Evolutionary conservation across 2,329 filamentous ascomycete genomes (phyloP), one percentile per base, ranked within the genome.

Genomic region (Ascosphaera acerosa): DNA sequence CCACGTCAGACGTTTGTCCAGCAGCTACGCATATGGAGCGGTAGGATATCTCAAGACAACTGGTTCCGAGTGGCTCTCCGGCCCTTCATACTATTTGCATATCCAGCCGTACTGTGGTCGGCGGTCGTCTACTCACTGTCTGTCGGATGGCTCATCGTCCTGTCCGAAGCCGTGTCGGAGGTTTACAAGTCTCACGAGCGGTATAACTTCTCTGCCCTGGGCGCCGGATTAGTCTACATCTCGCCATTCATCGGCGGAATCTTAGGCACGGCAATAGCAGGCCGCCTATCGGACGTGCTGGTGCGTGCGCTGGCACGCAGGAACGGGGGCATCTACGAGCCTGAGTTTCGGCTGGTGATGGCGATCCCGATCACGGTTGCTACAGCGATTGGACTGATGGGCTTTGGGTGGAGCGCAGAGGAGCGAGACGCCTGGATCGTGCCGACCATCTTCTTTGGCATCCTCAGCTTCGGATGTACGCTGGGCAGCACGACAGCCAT

Each of bases 241-340:
- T 82, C 76, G 0, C 84, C 84, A 0, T 92, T 94, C 42, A 54
- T 92, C 3, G 82, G 81, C 10, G 81, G 78, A 5, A 64, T 94
- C 3, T 59, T 92, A 0, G 84, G 84, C n/a, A 91, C 82, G 0
- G 81, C 74, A 0, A 77, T 92, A 0, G 84, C 84, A 0, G 87
- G 84, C 25, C 78, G 75, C 44, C 62, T 91, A 9, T 87, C 76
- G 3, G 87, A 94, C 44, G 44, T 84, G 2, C 69, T 94, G 30
- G 81, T 91, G 4, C 70, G 70, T 32, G 72, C 59, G 35, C 80
- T 94, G 74, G 64, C 78, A 2, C 65, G 71, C 20, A 70, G 71
- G 17, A 94, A 94, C 41, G 80, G 77, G n/a, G 84, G 84, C 2
- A 58, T 94, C 2, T 94, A 92, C 48, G 84, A 94, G 49, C 84